A percentile compares a stretch with the other conserved stretches of the same genome.
phyloP scores from a whole-genome alignment of 805 yeast species.

The Phaffomyces thermotolerans region DNA sequence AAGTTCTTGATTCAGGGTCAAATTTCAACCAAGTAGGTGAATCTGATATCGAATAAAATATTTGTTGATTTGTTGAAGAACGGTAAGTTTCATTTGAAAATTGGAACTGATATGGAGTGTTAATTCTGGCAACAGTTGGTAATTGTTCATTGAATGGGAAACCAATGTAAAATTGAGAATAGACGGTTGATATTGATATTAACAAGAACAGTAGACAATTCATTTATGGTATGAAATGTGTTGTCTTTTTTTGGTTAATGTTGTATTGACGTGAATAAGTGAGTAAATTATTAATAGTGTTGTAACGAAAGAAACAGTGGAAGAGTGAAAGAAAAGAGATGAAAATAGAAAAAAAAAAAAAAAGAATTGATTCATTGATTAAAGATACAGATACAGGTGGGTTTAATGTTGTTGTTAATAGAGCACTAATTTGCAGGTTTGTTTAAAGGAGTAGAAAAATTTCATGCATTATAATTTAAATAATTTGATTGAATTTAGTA shows the following conservation, averaged over 20 bases:
- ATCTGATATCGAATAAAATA: conserved; percentile 48
- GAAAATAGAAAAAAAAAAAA: too few species aligned
- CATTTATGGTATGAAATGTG: not conserved
- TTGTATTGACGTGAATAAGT: too few species aligned
- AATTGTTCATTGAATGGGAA: conserved; percentile 79
- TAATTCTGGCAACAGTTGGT: conserved; percentile 80
- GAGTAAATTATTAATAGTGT: too few species aligned
- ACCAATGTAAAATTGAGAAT: conserved; percentile 48
- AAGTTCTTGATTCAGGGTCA: conserved; percentile 50
- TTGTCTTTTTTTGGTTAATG: not conserved
- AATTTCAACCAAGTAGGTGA: conserved; percentile 79
- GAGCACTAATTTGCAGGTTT: too few species aligned
- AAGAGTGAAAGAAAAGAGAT: too few species aligned
- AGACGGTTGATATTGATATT: not conserved
- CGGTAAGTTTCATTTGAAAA: conserved; percentile 65
- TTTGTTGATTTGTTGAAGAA: conserved; percentile 31
- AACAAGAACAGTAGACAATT: not conserved
- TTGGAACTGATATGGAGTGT: conserved; percentile 53
- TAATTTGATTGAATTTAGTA: too few species aligned
- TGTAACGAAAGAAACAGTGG: too few species aligned
- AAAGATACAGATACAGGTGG: too few species aligned
- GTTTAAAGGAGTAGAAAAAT: too few species aligned
- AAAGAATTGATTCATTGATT: too few species aligned
- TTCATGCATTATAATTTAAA: too few species aligned
- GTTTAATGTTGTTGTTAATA: too few species aligned